Conservation (phyloP, 108 stramenopile species). For the Cyclotella sp. region DNA sequence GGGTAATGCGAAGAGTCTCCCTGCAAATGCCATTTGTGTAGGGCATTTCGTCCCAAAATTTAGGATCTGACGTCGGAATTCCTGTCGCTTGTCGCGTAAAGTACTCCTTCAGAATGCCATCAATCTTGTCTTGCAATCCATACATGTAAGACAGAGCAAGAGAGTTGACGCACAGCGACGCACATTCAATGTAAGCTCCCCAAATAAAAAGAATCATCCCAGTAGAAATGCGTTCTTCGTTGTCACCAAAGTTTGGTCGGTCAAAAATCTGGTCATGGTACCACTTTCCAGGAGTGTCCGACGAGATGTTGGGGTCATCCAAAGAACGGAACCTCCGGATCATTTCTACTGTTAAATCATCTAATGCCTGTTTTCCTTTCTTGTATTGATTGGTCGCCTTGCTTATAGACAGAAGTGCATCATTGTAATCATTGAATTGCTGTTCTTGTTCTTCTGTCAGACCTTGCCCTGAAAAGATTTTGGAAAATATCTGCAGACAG, state of each 20-base stretch:
- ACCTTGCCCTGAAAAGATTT: conserved; percentile 23
- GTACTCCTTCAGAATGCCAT: conserved; percentile 1
- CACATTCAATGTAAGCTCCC: conserved; percentile 46
- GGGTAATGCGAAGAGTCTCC: conserved; percentile 26
- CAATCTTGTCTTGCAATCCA: conserved; percentile 2
- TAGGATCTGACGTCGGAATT: background rate
- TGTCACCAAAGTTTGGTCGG: conserved; percentile 10
- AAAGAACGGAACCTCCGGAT: conserved; percentile 7
- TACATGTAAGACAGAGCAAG: conserved; percentile 6
- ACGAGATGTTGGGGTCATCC: background rate
- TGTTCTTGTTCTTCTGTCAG: conserved; percentile 34
- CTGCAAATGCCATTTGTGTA: conserved; percentile 27
- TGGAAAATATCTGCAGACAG: conserved; percentile 25
- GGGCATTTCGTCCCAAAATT: conserved; percentile 32
- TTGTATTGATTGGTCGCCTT: background rate
- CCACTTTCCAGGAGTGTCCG: conserved; percentile 16
- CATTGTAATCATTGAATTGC: conserved; percentile 41
- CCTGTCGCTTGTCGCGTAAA: background rate
- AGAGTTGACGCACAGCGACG: conserved; percentile 22
- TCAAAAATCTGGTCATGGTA: conserved; percentile 17
- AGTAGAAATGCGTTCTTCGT: conserved; percentile 16
- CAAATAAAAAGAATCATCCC: conserved; percentile 32
- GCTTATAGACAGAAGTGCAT: conserved; percentile 22
- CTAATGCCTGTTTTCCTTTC: conserved; percentile 15
- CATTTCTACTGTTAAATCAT: conserved; percentile 18